A percentile compares a stretch with the other conserved stretches of the same genome.
Conservation (phyloP, 768 basidiomycete genomes). For the Leccinum ochraceum region DNA sequence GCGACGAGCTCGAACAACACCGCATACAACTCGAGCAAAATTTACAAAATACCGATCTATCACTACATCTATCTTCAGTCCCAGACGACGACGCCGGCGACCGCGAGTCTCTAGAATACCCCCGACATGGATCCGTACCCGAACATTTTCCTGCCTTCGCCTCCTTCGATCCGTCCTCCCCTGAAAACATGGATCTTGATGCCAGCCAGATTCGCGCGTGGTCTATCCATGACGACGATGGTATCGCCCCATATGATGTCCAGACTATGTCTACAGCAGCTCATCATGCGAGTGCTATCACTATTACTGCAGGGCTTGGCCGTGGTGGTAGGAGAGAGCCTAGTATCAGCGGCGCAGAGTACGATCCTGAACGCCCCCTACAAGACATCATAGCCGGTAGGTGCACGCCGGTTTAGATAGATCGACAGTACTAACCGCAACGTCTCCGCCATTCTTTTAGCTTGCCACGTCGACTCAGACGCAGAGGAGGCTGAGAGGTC, state of each 20-base stretch:
- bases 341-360: constrained; percentile 75
- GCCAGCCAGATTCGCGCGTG: constrained; percentile 52
- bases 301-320: constrained; percentile 78
- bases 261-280: constrained; percentile 80
- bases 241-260: constrained; percentile 63
- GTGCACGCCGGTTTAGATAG: neutral
- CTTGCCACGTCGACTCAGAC: constrained; percentile 49
- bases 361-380: constrained; percentile 81
- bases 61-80: constrained; percentile 65
- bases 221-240: constrained; percentile 69
- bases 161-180: constrained; percentile 60
- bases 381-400: constrained; percentile 70
- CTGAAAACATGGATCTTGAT: constrained; percentile 58
- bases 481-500: constrained; percentile 48
- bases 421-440: neutral
- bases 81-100: constrained; percentile 44
- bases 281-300: constrained; percentile 89
- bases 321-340: constrained; percentile 51
- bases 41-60: constrained; percentile 70
- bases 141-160: constrained; percentile 55
- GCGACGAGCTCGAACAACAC: constrained; percentile 73
- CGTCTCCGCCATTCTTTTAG: constrained; percentile 37
- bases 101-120: constrained; percentile 63
- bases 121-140: constrained; percentile 66
- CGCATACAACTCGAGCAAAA: constrained; percentile 80